phyloP scores from a whole-genome alignment of 1,284 basidiomycete genomes.

The Moniliella sp. region DNA sequence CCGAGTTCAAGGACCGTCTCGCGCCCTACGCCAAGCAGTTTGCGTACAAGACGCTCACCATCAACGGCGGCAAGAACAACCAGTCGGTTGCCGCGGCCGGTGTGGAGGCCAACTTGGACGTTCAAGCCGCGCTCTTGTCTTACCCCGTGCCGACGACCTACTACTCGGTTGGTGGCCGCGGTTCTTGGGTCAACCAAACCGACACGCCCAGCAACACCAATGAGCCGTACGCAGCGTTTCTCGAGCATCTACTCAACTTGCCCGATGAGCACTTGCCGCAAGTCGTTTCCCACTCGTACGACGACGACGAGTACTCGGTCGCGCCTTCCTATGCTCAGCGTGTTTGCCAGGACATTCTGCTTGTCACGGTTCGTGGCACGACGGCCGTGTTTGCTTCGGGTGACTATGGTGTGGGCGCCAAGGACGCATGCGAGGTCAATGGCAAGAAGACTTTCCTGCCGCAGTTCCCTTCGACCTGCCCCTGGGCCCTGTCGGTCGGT shows the following conservation, averaged over 20 bases:
- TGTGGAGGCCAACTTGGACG: conserved; percentile 48
- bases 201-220: conserved; percentile 45
- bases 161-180: conserved; percentile 40
- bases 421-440: conserved; percentile 45
- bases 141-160: conserved; percentile 47
- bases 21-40: conserved; percentile 39
- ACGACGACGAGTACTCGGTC: conserved; percentile 39
- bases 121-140: conserved; percentile 46
- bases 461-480: conserved; percentile 3
- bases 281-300: conserved; percentile 44
- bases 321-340: conserved; percentile 45
- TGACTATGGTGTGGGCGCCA: conserved; percentile 46
- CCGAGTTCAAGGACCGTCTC: background rate
- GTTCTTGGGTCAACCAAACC: conserved; percentile 45
- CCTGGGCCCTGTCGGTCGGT: conserved; percentile 4
- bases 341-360: conserved; percentile 46
- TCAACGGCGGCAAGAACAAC: conserved; percentile 45
- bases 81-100: conserved; percentile 41
- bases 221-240: conserved; percentile 48
- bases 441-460: conserved; percentile 42
- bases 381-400: conserved; percentile 49
- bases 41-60: conserved; percentile 37
- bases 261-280: conserved; percentile 40
- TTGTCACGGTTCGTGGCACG: conserved; percentile 42
- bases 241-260: conserved; percentile 42